Base-by-base conservation (phyloP, 129 eudicot species). In the Oenanthe sinensis region DNA sequence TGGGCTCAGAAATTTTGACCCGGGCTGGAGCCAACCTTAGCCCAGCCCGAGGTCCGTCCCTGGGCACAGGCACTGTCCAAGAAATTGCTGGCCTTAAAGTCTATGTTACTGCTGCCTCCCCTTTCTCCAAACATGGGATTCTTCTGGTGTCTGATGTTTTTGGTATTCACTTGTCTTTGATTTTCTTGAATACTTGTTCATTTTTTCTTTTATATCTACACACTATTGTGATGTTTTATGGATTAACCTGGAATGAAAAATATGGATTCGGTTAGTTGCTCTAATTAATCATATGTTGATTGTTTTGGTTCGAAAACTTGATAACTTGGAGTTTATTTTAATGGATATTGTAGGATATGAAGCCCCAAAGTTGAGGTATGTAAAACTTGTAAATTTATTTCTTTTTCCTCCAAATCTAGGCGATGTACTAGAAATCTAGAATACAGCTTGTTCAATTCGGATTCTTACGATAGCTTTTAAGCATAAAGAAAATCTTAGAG, bases 121-220 rank as follows among this genome's bases (percentile, higher is more conserved):
- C 14, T 58, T 24, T 13, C 30, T n/a, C 67, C 24, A 58, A 58
- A n/a, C 67, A 58, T 58, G 67, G 67, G 33, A 58, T 58, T 58
- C 67, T 58, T n/a, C 67, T 58, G 30, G 26, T 58, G n/a, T 58
- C 67, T 58, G 67, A 58, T 58, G 67, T 58, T 58, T 58, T 58
- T 20, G 67, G 67, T 58, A 58, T 7, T n/a, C 24, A 20, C 63
- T 55, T 6, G 5, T 20, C 4, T 16, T 6, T 8, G 8, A 55
- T 55, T 55, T 55, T 20, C 63, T 55, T 55, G 67, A 58, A 1
- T 58, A 9, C 33, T 58, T 58, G 12, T 55, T 55, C 30, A 22
- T 8, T 55, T 22, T 55, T 0, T 58, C 1, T n/a, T 58, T 9
- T 19, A 58, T 0, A 2, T n/a, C 15, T 58, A 2, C 0, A 8